Base-by-base conservation (phyloP, 495 filamentous ascomycete genomes). In the Patellaria atrata region DNA sequence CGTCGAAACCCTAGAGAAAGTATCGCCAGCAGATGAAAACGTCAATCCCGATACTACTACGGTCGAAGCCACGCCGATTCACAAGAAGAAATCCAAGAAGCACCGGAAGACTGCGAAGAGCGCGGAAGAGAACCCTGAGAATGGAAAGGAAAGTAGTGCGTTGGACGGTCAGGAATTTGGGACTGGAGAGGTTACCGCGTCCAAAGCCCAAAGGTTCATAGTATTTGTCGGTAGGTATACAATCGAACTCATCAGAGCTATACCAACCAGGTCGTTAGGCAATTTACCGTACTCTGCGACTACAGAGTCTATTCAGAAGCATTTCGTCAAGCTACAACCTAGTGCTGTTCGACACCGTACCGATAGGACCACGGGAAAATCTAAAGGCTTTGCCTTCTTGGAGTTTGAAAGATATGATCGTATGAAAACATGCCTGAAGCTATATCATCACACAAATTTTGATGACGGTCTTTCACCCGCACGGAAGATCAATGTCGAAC, bases 221-320 rank as follows among this genome's bases (percentile, higher is more conserved):
- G 72, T 75, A 54, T 92, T 94, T 61, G 69, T 92, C 38, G 79
- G 79, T 77, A 42, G 11, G 59, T 31, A 49, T 51, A n/a, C 17
- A 26, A 6, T 17, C 10, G 16, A 20, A 4, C 11, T 10, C 30
- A 5, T 24, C 24, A 7, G 12, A 13, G n/a, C 27, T 35, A 30
- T 26, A 34, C 15, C 14, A 25, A 6, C 13, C 32, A 16, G 16
- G 3, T 3, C 40, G 14, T 10, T 9, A 78, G 75, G 77, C 46
- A 94, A 94, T 66, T 79, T 96, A 7, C 89, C 89, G 30, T 94
- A 68, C 70, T 72, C 66, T 29, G 79, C 82, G 26, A 93, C 78
- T 10, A 62, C 59, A 25, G 68, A 70, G 12, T 58, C 72, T 10
- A 57, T 96, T 19, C 56, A 52, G 16, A 62, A 66, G 38, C 86